Evolutionary conservation across 179 eudicot genomes (phyloP), one percentile per base, ranked within the genome.

Genomic region (Nepenthes alata): DNA sequence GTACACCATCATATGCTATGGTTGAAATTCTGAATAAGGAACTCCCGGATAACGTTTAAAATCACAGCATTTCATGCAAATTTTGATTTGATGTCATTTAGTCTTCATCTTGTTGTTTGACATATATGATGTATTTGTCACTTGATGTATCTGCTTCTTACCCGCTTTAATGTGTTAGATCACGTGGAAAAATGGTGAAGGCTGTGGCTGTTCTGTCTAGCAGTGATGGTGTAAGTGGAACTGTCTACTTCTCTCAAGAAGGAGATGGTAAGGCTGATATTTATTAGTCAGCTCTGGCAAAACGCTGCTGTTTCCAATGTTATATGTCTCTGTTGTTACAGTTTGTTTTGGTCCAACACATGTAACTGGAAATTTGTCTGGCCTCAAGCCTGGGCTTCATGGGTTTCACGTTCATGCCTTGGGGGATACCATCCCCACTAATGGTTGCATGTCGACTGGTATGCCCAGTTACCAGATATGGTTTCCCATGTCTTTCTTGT

Each of bases 401-500:
- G 97, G 97, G 64, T 88, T 91, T 66, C 97, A 91, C 63, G 96
- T 88, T 56, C 97, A 91, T 76, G 90, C 90, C 51, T 86, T 88
- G 65, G 97, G 97, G 65, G 95, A 90, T 80, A 88, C 95, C 38
- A n/a, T n/a, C n/a, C n/a, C n/a, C n/a, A 90, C 97, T 59, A 88
- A 90, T 60, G 97, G 97, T 25, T 90, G 97, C 81, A 83, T 83
- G 84, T 90, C 95, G 52, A 87, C 97, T 64, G 97, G 95, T 90
- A 81, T 57, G 37, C 37, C 45, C 8, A 7, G 45, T 41, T 41
- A 7, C 15, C 13, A 11, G 53, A 6, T 50, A 11, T 50, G 4
- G 5, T 50, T 50, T 50, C 15, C n/a, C 53, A 50, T 50, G 12
- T 1, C 15, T 50, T 50, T 50, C n/a, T 7, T 50, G 4, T 11